Percentiles rank a stretch among this genome's conserved stretches.
Conservation (phyloP, 352 stramenopile species). For the Globisporangium recalcitrans region DNA sequence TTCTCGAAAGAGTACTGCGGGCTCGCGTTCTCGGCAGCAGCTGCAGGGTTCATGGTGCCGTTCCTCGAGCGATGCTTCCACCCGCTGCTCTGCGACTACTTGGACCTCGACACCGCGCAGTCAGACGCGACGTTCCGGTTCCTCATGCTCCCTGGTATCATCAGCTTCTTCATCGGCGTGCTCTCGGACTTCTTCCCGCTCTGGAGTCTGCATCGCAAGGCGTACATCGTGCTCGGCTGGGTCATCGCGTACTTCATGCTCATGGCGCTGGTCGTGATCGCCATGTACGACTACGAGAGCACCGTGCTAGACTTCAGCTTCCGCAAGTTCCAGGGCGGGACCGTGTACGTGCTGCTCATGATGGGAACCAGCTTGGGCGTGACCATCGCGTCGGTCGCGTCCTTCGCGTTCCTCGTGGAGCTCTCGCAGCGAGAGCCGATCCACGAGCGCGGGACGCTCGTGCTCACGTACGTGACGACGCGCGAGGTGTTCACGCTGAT, state of each 20-base stretch:
- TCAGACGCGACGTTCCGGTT: conserved; percentile 45
- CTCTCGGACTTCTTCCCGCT: conserved; percentile 80
- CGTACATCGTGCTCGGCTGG: conserved; percentile 74
- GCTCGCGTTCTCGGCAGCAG: conserved; percentile 48
- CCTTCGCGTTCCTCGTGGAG: conserved; percentile 66
- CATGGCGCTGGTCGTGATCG: conserved; percentile 60
- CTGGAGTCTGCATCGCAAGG: conserved; percentile 69
- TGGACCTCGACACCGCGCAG: conserved; percentile 45
- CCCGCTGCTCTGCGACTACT: conserved; percentile 53
- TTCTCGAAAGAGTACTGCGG: conserved; percentile 63
- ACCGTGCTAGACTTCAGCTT: conserved; percentile 30
- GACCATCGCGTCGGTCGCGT: conserved; percentile 48
- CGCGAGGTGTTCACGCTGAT: conserved; percentile 42
- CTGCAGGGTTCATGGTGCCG: conserved; percentile 57
- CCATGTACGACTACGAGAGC: conserved; percentile 47
- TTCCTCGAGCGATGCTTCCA: conserved; percentile 62
- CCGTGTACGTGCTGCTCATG: conserved; percentile 70
- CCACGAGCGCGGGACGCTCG: conserved; percentile 55
- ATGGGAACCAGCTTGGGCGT: conserved; percentile 62
- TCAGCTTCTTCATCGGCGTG: conserved; percentile 72
- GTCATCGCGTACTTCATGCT: conserved; percentile 62
- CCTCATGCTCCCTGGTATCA: conserved; percentile 45
- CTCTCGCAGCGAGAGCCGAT: conserved; percentile 74
- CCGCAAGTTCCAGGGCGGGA: conserved; percentile 45
- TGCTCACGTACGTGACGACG: conserved; percentile 68